Conservation (phyloP, 768 basidiomycete species). For the Leccinum imitatum region DNA sequence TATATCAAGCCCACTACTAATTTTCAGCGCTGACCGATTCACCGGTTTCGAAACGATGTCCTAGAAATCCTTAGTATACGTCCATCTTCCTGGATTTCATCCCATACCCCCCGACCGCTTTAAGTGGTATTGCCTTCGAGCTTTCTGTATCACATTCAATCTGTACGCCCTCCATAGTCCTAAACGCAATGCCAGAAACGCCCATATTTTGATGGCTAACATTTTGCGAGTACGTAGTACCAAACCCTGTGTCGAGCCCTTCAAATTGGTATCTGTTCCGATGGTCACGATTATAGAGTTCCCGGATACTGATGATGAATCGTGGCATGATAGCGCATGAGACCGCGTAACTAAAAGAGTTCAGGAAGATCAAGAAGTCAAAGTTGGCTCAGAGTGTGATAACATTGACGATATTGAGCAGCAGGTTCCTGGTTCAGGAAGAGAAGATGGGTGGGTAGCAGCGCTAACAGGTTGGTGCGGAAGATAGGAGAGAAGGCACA, state of each 20-base stretch:
- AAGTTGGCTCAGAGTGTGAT: not conserved
- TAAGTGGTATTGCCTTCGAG: not conserved
- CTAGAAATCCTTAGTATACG: not conserved
- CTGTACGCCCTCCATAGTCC: not conserved
- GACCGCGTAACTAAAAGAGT: not conserved
- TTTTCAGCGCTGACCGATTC: not conserved
- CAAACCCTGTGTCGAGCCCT: not conserved
- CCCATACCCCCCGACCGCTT: too few relatives aligned
- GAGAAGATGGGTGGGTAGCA: not conserved
- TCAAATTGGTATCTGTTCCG: not conserved
- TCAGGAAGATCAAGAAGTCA: not conserved
- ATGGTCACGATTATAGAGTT: not conserved
- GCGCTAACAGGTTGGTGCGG: not conserved
- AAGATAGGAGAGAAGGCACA: not conserved
- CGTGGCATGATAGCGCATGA: not conserved
- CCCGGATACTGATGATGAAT: constrained; percentile 1
- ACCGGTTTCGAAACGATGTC: not conserved
- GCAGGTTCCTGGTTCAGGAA: not conserved
- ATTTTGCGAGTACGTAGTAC: not conserved
- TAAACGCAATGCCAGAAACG: not conserved
- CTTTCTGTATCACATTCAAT: not conserved
- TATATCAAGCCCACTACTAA: not conserved
- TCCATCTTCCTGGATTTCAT: not conserved
- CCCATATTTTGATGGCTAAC: not conserved
- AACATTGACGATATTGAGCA: not conserved